These are phyloP conservation scores for Helminthosporium solani DNA, from an alignment of 2,329 filamentous ascomycete genomes.

Conservation along the genomic window DNA sequence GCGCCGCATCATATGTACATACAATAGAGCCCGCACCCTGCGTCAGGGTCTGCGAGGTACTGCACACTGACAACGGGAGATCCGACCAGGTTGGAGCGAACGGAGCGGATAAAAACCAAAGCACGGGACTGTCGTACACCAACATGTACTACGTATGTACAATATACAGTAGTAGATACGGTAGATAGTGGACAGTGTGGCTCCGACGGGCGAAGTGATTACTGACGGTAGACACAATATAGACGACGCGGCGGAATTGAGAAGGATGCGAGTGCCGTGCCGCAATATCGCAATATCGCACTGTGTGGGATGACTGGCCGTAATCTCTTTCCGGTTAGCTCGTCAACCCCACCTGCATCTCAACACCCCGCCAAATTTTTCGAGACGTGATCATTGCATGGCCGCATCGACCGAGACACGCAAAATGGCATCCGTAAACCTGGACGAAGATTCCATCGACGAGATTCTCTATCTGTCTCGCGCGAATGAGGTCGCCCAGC, in stretches of 20 bases:
- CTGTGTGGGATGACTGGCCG: neutral
- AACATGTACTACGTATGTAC: too few relatives aligned
- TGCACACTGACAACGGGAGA: constrained; percentile 9
- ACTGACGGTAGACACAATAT: too few relatives aligned
- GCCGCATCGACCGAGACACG: neutral
- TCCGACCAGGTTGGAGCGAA: constrained; percentile 4
- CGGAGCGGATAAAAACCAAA: neutral
- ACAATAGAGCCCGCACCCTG: constrained; percentile 9
- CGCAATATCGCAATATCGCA: too few relatives aligned
- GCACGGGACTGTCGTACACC: neutral
- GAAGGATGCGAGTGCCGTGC: too few relatives aligned
- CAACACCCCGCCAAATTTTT: constrained; percentile 18
- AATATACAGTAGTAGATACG: too few relatives aligned
- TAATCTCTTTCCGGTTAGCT: neutral
- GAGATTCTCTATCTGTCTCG: constrained; percentile 88
- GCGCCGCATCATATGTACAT: too few relatives aligned
- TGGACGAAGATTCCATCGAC: constrained; percentile 74
- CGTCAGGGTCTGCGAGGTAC: constrained; percentile 5
- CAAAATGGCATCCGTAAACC: constrained; percentile 21
- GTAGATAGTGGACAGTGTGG: too few relatives aligned
- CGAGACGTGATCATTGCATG: constrained; percentile 4
- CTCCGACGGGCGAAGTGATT: neutral
- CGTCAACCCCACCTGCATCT: neutral
- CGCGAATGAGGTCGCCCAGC: constrained; percentile 70
- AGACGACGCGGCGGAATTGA: neutral